Evolutionary conservation across 352 stramenopile species (phyloP).

Genomic region (Phytophthora sp.): DNA sequence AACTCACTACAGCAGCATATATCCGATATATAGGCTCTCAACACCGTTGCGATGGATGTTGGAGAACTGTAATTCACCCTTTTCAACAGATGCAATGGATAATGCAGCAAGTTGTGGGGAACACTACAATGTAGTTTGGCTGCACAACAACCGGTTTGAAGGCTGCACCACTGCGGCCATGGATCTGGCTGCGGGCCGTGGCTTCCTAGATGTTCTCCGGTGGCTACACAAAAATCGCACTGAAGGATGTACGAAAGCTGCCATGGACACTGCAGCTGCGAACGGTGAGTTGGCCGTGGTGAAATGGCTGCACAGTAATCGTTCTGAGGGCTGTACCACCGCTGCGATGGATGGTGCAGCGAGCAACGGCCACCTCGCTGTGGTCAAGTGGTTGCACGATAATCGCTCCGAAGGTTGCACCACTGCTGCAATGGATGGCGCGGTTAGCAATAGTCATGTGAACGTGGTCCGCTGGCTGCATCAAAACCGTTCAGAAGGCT

Average conservation of each 20-base stretch:
- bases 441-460: slow-evolving; percentile 4
- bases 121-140: slow-evolving; percentile 1
- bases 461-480: slow-evolving; percentile 12
- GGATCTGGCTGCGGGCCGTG: slow-evolving; percentile 1
- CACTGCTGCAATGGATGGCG: slow-evolving; percentile 15
- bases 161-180: slow-evolving; percentile 12
- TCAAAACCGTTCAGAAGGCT: slow-evolving; percentile 16
- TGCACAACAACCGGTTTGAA: slow-evolving; percentile 10
- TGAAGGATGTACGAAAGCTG: slow-evolving; percentile 10
- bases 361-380: not conserved
- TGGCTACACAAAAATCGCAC: not conserved
- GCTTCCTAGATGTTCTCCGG: not conserved
- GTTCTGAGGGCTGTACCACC: slow-evolving; percentile 11
- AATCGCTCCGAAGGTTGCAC: slow-evolving; percentile 22
- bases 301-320: slow-evolving; percentile 15
- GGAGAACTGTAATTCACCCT: not conserved
- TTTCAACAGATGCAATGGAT: slow-evolving; percentile 11
- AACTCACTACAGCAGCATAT: not conserved
- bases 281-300: slow-evolving; percentile 1
- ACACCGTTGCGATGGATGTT: slow-evolving; percentile 20
- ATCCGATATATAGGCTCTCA: not conserved
- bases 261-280: slow-evolving; percentile 20
- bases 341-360: slow-evolving; percentile 19
- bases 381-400: slow-evolving; percentile 19
- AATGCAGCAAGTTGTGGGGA: not conserved